A percentile compares a stretch with the other conserved stretches of the same genome.
Conservation (phyloP, 441 rosid genomes). For the Viola pubescens region DNA sequence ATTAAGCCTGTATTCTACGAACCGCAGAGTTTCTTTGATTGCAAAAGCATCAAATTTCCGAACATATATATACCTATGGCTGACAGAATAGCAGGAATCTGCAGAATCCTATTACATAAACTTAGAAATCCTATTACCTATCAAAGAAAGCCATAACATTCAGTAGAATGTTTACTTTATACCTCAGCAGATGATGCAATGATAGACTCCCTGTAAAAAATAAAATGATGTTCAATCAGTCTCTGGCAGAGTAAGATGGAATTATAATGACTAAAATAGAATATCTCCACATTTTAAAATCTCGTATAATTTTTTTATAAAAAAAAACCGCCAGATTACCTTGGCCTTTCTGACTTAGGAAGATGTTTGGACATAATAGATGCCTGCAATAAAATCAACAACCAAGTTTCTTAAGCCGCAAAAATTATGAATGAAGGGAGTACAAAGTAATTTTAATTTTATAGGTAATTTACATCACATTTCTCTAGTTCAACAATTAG, state of each 20-base stretch:
- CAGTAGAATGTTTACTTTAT: not conserved
- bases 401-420: not conserved
- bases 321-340: slow-evolving; percentile 25
- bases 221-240: slow-evolving; percentile 14
- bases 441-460: not conserved
- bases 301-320: too few relatives aligned
- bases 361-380: slow-evolving; percentile 72
- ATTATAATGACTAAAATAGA: not conserved
- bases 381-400: slow-evolving; percentile 35
- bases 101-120: too few relatives aligned
- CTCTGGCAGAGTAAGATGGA: not conserved
- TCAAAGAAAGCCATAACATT: too few relatives aligned
- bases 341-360: slow-evolving; percentile 59
- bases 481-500: too few relatives aligned
- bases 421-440: too few relatives aligned
- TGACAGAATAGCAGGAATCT: too few relatives aligned
- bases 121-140: too few relatives aligned
- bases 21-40: too few relatives aligned
- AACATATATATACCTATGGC: too few relatives aligned
- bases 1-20: too few relatives aligned
- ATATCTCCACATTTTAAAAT: not conserved
- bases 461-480: not conserved
- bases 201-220: slow-evolving; percentile 42
- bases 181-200: slow-evolving; percentile 41
- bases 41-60: too few relatives aligned